Evolutionary conservation across 345 rosid genomes (phyloP).

Genomic region (Citrus australasica): DNA sequence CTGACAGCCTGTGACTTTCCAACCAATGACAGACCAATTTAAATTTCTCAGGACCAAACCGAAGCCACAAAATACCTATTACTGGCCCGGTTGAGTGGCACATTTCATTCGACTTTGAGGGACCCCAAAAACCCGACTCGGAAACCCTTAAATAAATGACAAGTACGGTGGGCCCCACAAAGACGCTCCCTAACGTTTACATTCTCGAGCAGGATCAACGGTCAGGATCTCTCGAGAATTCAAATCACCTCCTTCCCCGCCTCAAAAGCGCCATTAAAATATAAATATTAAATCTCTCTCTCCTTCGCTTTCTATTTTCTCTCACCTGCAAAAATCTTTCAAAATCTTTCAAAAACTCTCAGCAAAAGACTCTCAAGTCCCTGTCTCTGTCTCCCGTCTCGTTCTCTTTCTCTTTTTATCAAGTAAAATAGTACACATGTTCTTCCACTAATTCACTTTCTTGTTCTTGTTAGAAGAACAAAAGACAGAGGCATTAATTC

Average conservation of each 20-base stretch:
- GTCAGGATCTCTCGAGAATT: constrained; percentile 24
- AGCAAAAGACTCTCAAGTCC: too few species aligned
- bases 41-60: neutral
- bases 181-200: constrained; percentile 29
- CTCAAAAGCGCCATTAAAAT: constrained; percentile 12
- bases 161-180: constrained; percentile 14
- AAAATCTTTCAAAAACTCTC: neutral
- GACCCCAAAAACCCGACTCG: neutral
- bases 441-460: neutral
- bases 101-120: neutral
- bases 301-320: neutral
- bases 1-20: constrained; percentile 18
- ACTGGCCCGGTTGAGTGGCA: neutral
- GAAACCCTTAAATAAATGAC: neutral
- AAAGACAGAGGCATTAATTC: neutral
- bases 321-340: neutral
- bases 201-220: constrained; percentile 24
- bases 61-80: neutral
- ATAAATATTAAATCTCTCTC: constrained; percentile 3
- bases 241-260: constrained; percentile 22
- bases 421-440: neutral
- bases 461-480: constrained; percentile 8
- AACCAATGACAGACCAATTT: constrained; percentile 8
- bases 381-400: too few species aligned
- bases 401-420: neutral